phyloP scores from a whole-genome alignment of 2,329 filamentous ascomycete species.

The Sphaerulina vaccinii region DNA sequence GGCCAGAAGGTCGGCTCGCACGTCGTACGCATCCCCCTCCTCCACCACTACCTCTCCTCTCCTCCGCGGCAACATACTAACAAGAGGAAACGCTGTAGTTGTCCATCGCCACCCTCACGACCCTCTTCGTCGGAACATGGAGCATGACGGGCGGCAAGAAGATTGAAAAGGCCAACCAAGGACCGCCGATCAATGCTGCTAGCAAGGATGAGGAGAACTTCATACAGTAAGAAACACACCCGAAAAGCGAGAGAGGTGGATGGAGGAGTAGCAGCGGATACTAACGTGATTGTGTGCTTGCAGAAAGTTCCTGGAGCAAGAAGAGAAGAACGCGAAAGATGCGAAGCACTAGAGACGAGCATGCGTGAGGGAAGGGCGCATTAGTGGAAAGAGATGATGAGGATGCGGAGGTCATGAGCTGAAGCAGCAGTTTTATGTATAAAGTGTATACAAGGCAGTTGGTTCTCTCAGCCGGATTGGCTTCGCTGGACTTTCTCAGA shows the following conservation, averaged over 20 bases:
- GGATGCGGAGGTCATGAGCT: background rate
- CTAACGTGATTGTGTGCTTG: conserved; percentile 2
- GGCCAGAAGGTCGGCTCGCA: conserved; percentile 57
- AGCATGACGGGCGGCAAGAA: conserved; percentile 48
- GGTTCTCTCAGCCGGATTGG: too few relatives aligned
- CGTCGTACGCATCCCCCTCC: conserved; percentile 43
- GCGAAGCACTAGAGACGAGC: conserved; percentile 16
- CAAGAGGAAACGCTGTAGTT: conserved; percentile 46
- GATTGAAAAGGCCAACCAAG: conserved; percentile 48
- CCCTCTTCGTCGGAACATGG: conserved; percentile 48
- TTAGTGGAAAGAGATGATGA: background rate
- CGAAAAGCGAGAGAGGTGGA: background rate
- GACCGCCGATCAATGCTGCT: conserved; percentile 61
- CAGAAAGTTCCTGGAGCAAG: conserved; percentile 29
- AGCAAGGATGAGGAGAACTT: conserved; percentile 69
- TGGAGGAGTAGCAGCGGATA: background rate
- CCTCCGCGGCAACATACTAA: background rate
- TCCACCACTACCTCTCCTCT: background rate
- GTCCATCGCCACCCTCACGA: conserved; percentile 57
- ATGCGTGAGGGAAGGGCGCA: background rate
- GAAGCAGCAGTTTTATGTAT: background rate
- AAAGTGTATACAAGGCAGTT: background rate
- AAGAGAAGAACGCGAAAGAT: conserved; percentile 20
- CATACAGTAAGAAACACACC: conserved; percentile 54
- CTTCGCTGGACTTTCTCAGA: too few relatives aligned